Evolutionary conservation across 2,329 filamentous ascomycete species (phyloP), one percentile per base, ranked within the genome.

Genomic region (Endothia cerciana): DNA sequence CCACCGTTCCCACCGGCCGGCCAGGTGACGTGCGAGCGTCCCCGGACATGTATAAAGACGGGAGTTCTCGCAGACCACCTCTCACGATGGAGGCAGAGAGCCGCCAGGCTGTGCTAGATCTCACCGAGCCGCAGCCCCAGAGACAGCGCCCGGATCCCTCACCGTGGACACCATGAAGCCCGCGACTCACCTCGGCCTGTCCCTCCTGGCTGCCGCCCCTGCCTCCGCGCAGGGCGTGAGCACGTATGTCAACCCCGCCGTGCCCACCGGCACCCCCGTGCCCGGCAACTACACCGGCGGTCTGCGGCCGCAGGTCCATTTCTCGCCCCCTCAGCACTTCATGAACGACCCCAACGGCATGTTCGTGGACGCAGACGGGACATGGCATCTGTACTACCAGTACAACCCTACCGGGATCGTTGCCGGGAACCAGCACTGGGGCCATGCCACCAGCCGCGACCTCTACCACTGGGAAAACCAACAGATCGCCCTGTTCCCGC

Each of bases 281-380:
- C 30, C 71, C 0, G 74, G 68, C 43, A 70, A 71, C 62, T 76
- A 76, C 60, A 73, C 68, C 8, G 74, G 74, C 8, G 49, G 65
- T 3, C 63, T 76, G 43, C 77, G 85, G 15, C 85, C 85, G 3
- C 84, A 87, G 71, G 74, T 86, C 25, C 86, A 87, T 73, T 88
- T 81, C 72, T 82, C 83, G 8, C 83, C 84, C 2, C 84, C 85
- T 1, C 70, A 78, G 36, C 74, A 80, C 70, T 85, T 83, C 69
- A 83, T 85, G 80, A 89, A 88, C 68, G 88, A 90, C 70, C 87
- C 87, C 1, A 90, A 90, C 75, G 88, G 88, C 70, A 81, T 88
- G 77, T 87, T 89, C 67, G 73, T 82, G 6, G 86, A 89, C 68
- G 78, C 75, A 2, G 79, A 86, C 63, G 86, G 85, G 4, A 78